Conservation (phyloP, 257 asterid species). For the Orobanche coerulescens region DNA sequence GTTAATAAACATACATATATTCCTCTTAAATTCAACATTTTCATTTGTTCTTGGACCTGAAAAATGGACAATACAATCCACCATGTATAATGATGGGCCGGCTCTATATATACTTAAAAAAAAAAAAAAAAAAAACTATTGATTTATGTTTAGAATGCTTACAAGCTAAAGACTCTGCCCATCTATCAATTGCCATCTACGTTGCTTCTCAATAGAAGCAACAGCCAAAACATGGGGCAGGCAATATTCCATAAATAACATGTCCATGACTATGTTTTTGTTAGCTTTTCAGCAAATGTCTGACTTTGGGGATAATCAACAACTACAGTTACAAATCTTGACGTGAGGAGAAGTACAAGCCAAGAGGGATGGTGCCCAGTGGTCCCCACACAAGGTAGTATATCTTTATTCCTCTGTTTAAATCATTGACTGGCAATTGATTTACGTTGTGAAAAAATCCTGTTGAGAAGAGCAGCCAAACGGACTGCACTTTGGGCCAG, state of each 20-base stretch:
- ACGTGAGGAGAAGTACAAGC: conserved; percentile 30
- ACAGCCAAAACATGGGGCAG: too few relatives aligned
- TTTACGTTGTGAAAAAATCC: conserved; percentile 35
- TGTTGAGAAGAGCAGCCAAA: conserved; percentile 77
- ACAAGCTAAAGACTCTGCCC: conserved; percentile 34
- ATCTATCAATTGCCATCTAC: conserved; percentile 23
- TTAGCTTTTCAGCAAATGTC: conserved; percentile 21
- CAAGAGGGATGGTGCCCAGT: conserved; percentile 11
- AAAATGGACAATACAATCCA: conserved; percentile 15
- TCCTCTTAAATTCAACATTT: conserved; percentile 21
- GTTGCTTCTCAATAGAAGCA: conserved; percentile 31
- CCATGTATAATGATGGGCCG: conserved; percentile 12
- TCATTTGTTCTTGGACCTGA: neutral
- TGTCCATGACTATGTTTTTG: neutral
- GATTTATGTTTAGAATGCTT: conserved; percentile 34
- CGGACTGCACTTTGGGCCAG: conserved; percentile 76
- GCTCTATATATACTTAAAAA: conserved; percentile 18
- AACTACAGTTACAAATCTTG: conserved; percentile 20
- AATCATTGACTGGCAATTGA: conserved; percentile 46
- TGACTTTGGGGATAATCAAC: conserved; percentile 29
- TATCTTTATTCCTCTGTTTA: conserved; percentile 17
- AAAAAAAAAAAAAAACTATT: neutral
- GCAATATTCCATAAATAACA: conserved; percentile 18
- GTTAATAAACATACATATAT: conserved; percentile 19
- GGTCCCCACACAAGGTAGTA: conserved; percentile 13